Evolutionary conservation across 2,329 filamentous ascomycete species (phyloP).

Genomic region (Talaromyces sp.): DNA sequence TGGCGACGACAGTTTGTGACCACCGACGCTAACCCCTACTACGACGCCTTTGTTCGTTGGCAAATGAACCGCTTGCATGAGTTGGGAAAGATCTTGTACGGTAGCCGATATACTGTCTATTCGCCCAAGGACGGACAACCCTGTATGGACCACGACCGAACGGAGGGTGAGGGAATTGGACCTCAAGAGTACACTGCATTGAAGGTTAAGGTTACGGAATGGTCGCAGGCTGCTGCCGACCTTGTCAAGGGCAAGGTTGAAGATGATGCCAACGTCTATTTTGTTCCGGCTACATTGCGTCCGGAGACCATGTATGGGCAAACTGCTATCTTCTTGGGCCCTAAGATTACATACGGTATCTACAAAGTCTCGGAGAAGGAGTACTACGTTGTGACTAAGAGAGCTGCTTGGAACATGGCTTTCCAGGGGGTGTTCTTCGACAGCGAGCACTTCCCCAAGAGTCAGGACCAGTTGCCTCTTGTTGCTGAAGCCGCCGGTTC

Average conservation of each 20-base stretch:
- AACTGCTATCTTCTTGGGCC: constrained; percentile 91
- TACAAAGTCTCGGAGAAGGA: constrained; percentile 76
- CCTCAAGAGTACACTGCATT: constrained; percentile 90
- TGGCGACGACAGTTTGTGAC: constrained; percentile 93
- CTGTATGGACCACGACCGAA: constrained; percentile 83
- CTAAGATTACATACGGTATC: constrained; percentile 82
- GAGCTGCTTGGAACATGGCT: constrained; percentile 89
- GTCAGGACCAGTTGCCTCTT: constrained; percentile 71
- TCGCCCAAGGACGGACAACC: constrained; percentile 84
- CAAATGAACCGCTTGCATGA: constrained; percentile 93
- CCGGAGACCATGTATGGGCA: constrained; percentile 99
- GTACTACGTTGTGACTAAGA: constrained; percentile 78
- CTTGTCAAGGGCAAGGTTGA: constrained; percentile 75
- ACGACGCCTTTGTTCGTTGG: constrained; percentile 92
- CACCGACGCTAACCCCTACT: constrained; percentile 94
- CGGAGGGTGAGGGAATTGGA: constrained; percentile 73
- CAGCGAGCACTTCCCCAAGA: constrained; percentile 43
- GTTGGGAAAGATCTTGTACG: constrained; percentile 88
- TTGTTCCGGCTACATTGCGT: constrained; percentile 86
- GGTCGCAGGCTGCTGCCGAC: constrained; percentile 72
- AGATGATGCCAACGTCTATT: constrained; percentile 73
- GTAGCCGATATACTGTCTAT: constrained; percentile 90
- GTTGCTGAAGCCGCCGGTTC: constrained; percentile 72
- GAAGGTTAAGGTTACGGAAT: constrained; percentile 88
- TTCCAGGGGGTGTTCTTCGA: constrained; percentile 80